Conservation (phyloP, 2,329 filamentous ascomycete genomes). For the Domatiomyces catenatus region DNA sequence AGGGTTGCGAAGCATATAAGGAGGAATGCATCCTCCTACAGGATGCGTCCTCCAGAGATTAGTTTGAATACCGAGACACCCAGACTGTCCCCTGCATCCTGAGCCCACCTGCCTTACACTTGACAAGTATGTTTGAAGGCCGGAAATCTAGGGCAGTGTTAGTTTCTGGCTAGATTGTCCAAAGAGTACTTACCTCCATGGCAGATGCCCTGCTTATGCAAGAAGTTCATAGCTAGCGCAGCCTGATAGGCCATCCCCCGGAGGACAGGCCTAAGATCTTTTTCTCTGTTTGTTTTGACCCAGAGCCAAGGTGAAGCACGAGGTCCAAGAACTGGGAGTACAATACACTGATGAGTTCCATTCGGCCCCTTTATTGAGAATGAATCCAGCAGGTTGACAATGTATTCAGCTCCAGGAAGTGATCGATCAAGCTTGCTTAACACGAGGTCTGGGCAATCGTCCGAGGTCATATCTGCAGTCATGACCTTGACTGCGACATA, state of each 20-base stretch:
- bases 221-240: constrained; percentile 17
- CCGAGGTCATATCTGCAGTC: constrained; percentile 1
- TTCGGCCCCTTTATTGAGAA: constrained; percentile 19
- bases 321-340: constrained; percentile 15
- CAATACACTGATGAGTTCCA: constrained; percentile 22
- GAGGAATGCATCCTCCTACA: too few species aligned
- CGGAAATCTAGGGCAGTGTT: constrained; percentile 11
- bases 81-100: too few species aligned
- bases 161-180: too few species aligned
- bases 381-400: constrained; percentile 19
- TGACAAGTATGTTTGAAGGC: constrained; percentile 17
- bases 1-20: too few species aligned
- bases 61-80: too few species aligned
- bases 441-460: too few species aligned
- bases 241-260: constrained; percentile 11
- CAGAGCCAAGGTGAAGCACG: constrained; percentile 4
- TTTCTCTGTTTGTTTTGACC: constrained; percentile 11
- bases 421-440: constrained; percentile 1
- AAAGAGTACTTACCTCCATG: constrained; percentile 18
- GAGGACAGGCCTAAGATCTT: constrained; percentile 12
- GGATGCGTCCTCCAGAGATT: too few species aligned
- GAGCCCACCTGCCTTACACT: too few species aligned
- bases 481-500: constrained; percentile 6
- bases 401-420: constrained; percentile 9
- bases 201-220: constrained; percentile 17